phyloP scores from a whole-genome alignment of 2,329 filamentous ascomycete genomes.

The Calonectria honghensis region DNA sequence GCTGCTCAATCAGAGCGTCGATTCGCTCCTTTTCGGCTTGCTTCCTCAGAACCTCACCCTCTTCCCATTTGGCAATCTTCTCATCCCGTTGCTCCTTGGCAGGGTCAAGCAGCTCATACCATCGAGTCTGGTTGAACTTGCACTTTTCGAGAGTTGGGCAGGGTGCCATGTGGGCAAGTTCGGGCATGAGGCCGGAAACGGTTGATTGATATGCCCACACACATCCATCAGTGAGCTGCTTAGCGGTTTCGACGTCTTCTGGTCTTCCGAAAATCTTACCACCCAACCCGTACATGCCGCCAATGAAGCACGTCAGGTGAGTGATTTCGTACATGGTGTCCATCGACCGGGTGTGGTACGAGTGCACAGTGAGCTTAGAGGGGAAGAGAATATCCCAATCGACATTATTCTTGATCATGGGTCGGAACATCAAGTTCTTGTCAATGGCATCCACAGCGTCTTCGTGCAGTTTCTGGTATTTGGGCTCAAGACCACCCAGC shows the following conservation, averaged over 20 bases:
- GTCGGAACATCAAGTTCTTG: slow-evolving; percentile 84
- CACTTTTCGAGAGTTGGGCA: slow-evolving; percentile 70
- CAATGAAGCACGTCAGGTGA: slow-evolving; percentile 81
- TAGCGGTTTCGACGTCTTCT: slow-evolving; percentile 77
- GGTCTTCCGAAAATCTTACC: slow-evolving; percentile 77
- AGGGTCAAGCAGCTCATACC: slow-evolving; percentile 70
- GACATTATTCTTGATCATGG: slow-evolving; percentile 79
- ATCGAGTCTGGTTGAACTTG: slow-evolving; percentile 70
- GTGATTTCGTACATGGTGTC: slow-evolving; percentile 75
- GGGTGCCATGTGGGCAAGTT: slow-evolving; percentile 65
- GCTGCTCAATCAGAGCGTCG: slow-evolving; percentile 13
- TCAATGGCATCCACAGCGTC: slow-evolving; percentile 80
- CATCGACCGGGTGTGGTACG: slow-evolving; percentile 53
- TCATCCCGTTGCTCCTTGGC: slow-evolving; percentile 64
- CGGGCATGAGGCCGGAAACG: slow-evolving; percentile 79
- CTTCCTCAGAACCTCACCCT: slow-evolving; percentile 61
- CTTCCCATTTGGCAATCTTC: slow-evolving; percentile 67
- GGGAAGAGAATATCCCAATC: slow-evolving; percentile 84
- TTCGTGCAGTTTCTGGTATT: slow-evolving; percentile 84
- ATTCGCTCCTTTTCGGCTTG: slow-evolving; percentile 41
- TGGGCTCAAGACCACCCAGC: slow-evolving; percentile 82
- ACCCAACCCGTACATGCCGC: slow-evolving; percentile 81
- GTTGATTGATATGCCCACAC: slow-evolving; percentile 81
- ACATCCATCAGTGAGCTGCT: slow-evolving; percentile 80
- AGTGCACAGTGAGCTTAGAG: slow-evolving; percentile 72